Conservation (phyloP, 202 grass and related monocot species). For the Miscanthus sacchariflorus region DNA sequence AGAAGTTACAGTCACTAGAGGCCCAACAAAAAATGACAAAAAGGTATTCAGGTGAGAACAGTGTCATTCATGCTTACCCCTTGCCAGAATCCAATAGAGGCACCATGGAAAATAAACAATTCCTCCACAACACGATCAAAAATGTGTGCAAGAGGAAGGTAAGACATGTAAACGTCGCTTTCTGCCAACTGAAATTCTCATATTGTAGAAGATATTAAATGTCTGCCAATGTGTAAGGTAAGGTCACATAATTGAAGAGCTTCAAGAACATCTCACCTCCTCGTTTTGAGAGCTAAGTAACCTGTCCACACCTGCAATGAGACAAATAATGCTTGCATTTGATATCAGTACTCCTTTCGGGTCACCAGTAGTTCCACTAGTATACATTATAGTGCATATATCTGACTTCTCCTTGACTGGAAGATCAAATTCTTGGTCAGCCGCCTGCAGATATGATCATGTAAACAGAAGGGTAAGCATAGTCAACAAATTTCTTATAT, state of each 20-base stretch:
- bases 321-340: slow-evolving; percentile 85
- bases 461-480: slow-evolving; percentile 24
- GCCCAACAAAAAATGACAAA: slow-evolving; percentile 11
- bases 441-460: slow-evolving; percentile 57
- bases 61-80: slow-evolving; percentile 62
- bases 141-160: slow-evolving; percentile 97
- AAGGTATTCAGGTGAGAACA: slow-evolving; percentile 25
- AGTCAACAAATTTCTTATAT: slow-evolving; percentile 33
- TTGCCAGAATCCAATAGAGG: slow-evolving; percentile 99
- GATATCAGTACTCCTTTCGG: slow-evolving; percentile 97
- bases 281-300: slow-evolving; percentile 72
- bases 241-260: slow-evolving; percentile 38
- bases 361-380: slow-evolving; percentile 97
- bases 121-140: slow-evolving; percentile 97
- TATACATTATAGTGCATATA: slow-evolving; percentile 98
- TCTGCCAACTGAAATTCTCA: slow-evolving; percentile 66
- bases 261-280: slow-evolving; percentile 53
- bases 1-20: slow-evolving; percentile 43
- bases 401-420: slow-evolving; percentile 77
- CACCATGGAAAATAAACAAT: slow-evolving; percentile 90
- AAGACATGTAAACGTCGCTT: slow-evolving; percentile 87
- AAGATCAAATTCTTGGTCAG: slow-evolving; percentile 77
- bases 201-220: slow-evolving; percentile 39
- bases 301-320: slow-evolving; percentile 79
- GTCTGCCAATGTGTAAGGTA: slow-evolving; percentile 24